Base-by-base conservation (phyloP, 164 flowering plant species). In the Annona squamosa region DNA sequence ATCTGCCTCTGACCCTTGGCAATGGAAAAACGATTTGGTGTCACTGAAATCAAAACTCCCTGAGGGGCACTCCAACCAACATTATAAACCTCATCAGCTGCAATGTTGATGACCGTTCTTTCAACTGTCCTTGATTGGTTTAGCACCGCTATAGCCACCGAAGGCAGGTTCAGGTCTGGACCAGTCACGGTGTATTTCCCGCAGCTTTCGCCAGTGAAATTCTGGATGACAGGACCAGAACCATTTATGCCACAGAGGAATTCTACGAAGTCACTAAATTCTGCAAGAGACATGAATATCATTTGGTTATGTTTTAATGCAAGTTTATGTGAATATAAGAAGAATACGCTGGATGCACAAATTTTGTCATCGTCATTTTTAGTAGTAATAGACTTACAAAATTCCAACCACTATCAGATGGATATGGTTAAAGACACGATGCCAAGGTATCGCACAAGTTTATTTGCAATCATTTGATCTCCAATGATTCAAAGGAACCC, bases 181-280 rank as follows among this genome's bases (percentile, higher is more conserved):
- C 87, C 91, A 48, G 57, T 84, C 48, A 84, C 68, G 46, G 80
- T 79, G 12, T 88, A 82, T 42, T 18, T 42, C 65, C 81, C 81
- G 74, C 98, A 94, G 76, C 57, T 83, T 71, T 78, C 76, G 65
- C 89, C 88, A 45, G 96, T 90, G 84, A 87, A 93, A 67, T 96
- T 96, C 47, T 86, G 76, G 65, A 95, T 89, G 68, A 89, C 84
- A 3, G 91, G 88, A 69, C 80, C 78, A 1, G 99, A 96, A 44
- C 97, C 99, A 71, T 91, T 96, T 46, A 96, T 93, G 71, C 93
- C 92, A 69, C 99, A 93, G 17, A 96, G 92, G 79, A 96, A 90
- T 10, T 91, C 84, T 81, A 90, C 81, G 69, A 85, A 96, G 47
- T 90, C 93, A 63, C 85, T 84, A 66, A 81, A 96, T 79, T 86